Conservation (phyloP, 352 stramenopile species). For the Phytophthora constricta region DNA sequence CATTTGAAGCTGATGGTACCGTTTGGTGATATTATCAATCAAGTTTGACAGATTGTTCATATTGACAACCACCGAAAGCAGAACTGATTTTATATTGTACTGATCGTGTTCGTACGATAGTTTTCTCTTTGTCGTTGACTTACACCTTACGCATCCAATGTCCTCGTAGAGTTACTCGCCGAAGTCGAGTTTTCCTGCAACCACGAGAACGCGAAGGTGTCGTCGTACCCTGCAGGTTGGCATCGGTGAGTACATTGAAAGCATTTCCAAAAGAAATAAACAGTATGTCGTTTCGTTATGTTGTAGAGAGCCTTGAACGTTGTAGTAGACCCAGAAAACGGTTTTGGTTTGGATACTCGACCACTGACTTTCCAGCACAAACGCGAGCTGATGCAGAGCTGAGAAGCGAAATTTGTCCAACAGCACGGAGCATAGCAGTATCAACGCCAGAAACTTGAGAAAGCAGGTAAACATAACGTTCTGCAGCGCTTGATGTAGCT, state of each 20-base stretch:
- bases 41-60: too few relatives aligned
- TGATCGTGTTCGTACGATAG: too few relatives aligned
- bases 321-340: conserved; percentile 45
- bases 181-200: conserved; percentile 15
- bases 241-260: neutral
- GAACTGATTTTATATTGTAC: too few relatives aligned
- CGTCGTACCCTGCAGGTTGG: conserved; percentile 32
- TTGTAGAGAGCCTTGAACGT: conserved; percentile 27
- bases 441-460: conserved; percentile 23
- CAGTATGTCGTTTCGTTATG: conserved; percentile 42
- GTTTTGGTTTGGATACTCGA: conserved; percentile 38
- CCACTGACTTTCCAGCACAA: conserved; percentile 41
- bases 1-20: too few relatives aligned
- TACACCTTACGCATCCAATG: neutral
- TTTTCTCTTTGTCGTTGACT: neutral
- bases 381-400: conserved; percentile 37
- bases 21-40: too few relatives aligned
- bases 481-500: conserved; percentile 10
- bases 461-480: conserved; percentile 28
- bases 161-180: neutral
- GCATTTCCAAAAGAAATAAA: neutral
- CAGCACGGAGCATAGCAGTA: conserved; percentile 6
- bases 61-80: too few relatives aligned
- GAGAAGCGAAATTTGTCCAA: conserved; percentile 19
- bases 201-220: conserved; percentile 37